A percentile compares a stretch with the other conserved stretches of the same genome.
phyloP scores from a whole-genome alignment of 208 protist species.

The Wallacemonas collosoma region DNA sequence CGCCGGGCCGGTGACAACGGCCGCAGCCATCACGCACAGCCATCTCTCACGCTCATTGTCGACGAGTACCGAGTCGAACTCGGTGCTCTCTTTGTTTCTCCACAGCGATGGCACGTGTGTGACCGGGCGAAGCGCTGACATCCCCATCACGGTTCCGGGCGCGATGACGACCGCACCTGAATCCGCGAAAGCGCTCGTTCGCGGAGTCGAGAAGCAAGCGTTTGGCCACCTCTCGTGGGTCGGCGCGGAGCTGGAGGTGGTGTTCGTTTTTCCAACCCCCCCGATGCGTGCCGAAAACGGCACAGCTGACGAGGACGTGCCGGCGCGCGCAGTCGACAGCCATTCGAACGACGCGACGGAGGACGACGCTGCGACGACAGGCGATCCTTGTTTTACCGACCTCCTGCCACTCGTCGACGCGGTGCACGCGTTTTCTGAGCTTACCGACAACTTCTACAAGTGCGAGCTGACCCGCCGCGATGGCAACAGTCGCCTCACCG shows the following conservation, averaged over 20 bases:
- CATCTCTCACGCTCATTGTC: not conserved
- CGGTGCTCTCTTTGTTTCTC: not conserved
- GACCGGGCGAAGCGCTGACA: not conserved
- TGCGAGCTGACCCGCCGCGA: constrained; percentile 4
- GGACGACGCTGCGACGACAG: not conserved
- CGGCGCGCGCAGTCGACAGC: too few species aligned
- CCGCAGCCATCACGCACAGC: too few species aligned
- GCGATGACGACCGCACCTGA: not conserved
- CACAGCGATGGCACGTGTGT: not conserved
- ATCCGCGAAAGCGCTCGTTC: not conserved
- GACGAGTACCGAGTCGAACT: not conserved
- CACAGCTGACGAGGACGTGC: too few species aligned
- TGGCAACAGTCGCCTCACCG: not conserved
- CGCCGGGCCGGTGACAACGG: too few species aligned
- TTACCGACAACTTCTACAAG: not conserved
- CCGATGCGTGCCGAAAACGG: too few species aligned
- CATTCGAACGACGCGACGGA: not conserved
- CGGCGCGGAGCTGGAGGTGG: not conserved
- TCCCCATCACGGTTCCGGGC: not conserved
- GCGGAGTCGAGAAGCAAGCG: constrained; percentile 5
- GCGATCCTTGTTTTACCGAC: not conserved
- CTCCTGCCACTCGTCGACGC: not conserved
- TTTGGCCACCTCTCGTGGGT: not conserved
- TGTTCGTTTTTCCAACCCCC: not conserved
- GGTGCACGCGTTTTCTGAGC: not conserved